Percentiles rank a stretch among this genome's conserved stretches.
These are phyloP conservation scores for Hyphopichia burtonii DNA, from an alignment of 1,139 yeast genomes.

Conservation along the genomic window DNA sequence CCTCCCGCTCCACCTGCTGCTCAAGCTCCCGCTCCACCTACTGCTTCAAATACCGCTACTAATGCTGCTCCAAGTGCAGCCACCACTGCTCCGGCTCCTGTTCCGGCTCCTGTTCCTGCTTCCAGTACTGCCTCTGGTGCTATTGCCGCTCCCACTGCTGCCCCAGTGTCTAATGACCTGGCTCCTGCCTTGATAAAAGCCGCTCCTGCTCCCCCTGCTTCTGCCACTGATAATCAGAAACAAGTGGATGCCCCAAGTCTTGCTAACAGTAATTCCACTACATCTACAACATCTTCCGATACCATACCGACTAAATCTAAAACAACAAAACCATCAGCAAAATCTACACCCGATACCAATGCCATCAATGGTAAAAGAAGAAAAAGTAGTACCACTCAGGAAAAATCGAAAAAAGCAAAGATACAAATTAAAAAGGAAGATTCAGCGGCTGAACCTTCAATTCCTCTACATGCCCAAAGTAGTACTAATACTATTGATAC, in stretches of 20 bases:
- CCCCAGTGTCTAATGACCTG: too few relatives aligned
- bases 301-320: too few relatives aligned
- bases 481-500: neutral
- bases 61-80: neutral
- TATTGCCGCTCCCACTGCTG: too few relatives aligned
- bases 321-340: neutral
- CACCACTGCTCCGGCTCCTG: too few relatives aligned
- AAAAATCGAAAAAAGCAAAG: slow-evolving; percentile 7
- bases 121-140: too few relatives aligned
- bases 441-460: slow-evolving; percentile 8
- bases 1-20: slow-evolving; percentile 1
- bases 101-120: too few relatives aligned
- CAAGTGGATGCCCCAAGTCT: too few relatives aligned
- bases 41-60: neutral
- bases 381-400: slow-evolving; percentile 1
- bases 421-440: neutral
- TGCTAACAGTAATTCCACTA: too few relatives aligned
- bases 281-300: too few relatives aligned
- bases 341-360: neutral
- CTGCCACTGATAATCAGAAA: too few relatives aligned
- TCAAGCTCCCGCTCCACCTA: neutral
- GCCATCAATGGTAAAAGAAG: slow-evolving; percentile 2
- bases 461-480: neutral
- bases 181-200: too few relatives aligned
- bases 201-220: too few relatives aligned